These are phyloP conservation scores for Pichia sp. DNA, from an alignment of 1,139 yeast genomes.

Conservation along the genomic window DNA sequence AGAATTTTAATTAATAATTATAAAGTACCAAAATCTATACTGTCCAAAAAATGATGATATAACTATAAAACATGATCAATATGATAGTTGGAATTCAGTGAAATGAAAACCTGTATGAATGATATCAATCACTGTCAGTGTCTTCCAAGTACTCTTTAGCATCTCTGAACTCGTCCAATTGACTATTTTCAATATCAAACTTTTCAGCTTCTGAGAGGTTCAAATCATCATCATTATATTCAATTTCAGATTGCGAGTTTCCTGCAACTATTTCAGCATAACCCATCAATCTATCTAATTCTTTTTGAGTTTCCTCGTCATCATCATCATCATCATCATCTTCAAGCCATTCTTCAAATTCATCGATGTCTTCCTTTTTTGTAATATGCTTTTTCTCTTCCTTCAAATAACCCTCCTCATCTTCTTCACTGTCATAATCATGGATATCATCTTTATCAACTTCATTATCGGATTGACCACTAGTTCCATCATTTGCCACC, in stretches of 20 bases:
- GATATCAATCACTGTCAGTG: neutral
- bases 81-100: too few species aligned
- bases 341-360: slow-evolving; percentile 3
- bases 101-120: neutral
- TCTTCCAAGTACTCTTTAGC: neutral
- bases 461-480: too few species aligned
- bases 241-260: slow-evolving; percentile 3
- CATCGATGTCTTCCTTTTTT: neutral
- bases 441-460: neutral
- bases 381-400: neutral
- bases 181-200: slow-evolving; percentile 6
- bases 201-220: slow-evolving; percentile 3
- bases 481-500: neutral
- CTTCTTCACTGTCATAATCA: neutral
- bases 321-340: slow-evolving; percentile 10
- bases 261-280: slow-evolving; percentile 4
- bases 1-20: slow-evolving; percentile 33
- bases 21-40: slow-evolving; percentile 29
- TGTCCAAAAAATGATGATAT: slow-evolving; percentile 21
- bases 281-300: slow-evolving; percentile 12
- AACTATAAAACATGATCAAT: neutral
- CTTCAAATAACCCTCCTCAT: neutral
- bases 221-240: slow-evolving; percentile 1
- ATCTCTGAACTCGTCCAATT: neutral
- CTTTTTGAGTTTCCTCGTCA: slow-evolving; percentile 11